Evolutionary conservation across 1,139 yeast species (phyloP).

Genomic region (Petasospora fabianii): DNA sequence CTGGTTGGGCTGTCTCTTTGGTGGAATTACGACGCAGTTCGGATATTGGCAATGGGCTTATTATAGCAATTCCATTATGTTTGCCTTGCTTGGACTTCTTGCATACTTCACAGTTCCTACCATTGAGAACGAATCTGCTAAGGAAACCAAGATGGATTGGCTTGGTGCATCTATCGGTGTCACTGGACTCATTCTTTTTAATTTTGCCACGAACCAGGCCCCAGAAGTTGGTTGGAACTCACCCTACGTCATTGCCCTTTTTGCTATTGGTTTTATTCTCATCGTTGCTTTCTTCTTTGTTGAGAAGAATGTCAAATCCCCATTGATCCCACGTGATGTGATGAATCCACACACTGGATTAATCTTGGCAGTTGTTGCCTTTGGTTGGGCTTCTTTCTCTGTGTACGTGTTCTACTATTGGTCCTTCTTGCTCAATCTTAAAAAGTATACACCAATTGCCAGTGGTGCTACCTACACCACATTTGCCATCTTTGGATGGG

Average conservation of each 20-base stretch:
- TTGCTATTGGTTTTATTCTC: slow-evolving; percentile 39
- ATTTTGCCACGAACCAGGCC: slow-evolving; percentile 54
- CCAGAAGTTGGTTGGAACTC: slow-evolving; percentile 48
- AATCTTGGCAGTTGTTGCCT: slow-evolving; percentile 32
- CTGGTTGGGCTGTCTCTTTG: slow-evolving; percentile 44
- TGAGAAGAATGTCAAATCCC: slow-evolving; percentile 33
- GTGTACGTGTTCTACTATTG: slow-evolving; percentile 42
- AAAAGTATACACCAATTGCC: slow-evolving; percentile 42
- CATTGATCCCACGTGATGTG: slow-evolving; percentile 45
- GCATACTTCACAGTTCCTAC: slow-evolving; percentile 38
- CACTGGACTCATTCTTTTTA: slow-evolving; percentile 43
- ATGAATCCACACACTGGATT: slow-evolving; percentile 34
- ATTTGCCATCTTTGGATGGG: slow-evolving; percentile 42
- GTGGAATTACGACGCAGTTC: slow-evolving; percentile 42
- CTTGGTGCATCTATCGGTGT: slow-evolving; percentile 45
- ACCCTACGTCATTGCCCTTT: slow-evolving; percentile 43
- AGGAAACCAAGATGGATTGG: slow-evolving; percentile 36
- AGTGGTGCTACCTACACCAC: slow-evolving; percentile 45
- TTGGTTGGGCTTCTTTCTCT: slow-evolving; percentile 62
- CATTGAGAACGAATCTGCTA: slow-evolving; percentile 15
- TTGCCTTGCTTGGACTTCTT: slow-evolving; percentile 31
- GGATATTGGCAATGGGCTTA: slow-evolving; percentile 54
- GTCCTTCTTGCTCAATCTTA: slow-evolving; percentile 40
- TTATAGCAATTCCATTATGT: slow-evolving; percentile 40
- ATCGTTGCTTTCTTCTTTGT: slow-evolving; percentile 30